A percentile compares a stretch with the other conserved stretches of the same genome.
phyloP scores from a whole-genome alignment of 2,329 filamentous ascomycete species.

The Fusarium buxicola region DNA sequence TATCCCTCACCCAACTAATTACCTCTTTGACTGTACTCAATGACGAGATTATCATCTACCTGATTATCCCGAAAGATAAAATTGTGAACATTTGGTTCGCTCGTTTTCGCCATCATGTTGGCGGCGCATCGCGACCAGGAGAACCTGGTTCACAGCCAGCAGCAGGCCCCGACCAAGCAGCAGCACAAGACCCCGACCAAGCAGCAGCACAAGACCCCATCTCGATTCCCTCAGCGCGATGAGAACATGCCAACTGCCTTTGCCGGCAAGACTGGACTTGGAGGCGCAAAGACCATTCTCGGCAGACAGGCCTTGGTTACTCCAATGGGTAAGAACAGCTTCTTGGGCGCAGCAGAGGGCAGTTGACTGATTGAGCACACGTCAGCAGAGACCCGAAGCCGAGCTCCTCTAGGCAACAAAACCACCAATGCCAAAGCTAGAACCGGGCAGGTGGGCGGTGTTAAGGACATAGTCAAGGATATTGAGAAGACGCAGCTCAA shows the following conservation, averaged over 20 bases:
- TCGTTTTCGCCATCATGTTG: slow-evolving; percentile 66
- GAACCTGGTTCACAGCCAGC: slow-evolving; percentile 82
- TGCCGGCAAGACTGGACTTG: slow-evolving; percentile 57
- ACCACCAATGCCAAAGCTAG: slow-evolving; percentile 93
- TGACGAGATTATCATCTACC: slow-evolving; percentile 28
- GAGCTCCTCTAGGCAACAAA: slow-evolving; percentile 91
- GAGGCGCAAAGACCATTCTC: slow-evolving; percentile 67
- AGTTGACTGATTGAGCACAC: slow-evolving; percentile 18
- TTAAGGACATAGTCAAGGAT: slow-evolving; percentile 68
- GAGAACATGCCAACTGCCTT: slow-evolving; percentile 75
- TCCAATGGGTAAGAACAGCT: slow-evolving; percentile 74
- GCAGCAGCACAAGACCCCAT: slow-evolving; percentile 86
- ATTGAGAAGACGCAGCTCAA: slow-evolving; percentile 72
- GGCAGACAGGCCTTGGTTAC: slow-evolving; percentile 74
- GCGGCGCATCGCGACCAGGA: slow-evolving; percentile 87
- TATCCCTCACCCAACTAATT: slow-evolving; percentile 34
- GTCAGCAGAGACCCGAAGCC: slow-evolving; percentile 61
- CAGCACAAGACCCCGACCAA: slow-evolving; percentile 85
- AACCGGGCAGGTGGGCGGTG: slow-evolving; percentile 73
- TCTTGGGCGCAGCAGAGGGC: not conserved
- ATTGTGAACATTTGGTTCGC: slow-evolving; percentile 21
- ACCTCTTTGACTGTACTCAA: slow-evolving; percentile 27
- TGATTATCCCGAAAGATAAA: slow-evolving; percentile 19
- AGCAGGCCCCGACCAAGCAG: slow-evolving; percentile 79
- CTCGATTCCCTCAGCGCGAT: slow-evolving; percentile 81